Base-by-base conservation (phyloP, 2,329 filamentous ascomycete genomes). In the Beauveria sp. region DNA sequence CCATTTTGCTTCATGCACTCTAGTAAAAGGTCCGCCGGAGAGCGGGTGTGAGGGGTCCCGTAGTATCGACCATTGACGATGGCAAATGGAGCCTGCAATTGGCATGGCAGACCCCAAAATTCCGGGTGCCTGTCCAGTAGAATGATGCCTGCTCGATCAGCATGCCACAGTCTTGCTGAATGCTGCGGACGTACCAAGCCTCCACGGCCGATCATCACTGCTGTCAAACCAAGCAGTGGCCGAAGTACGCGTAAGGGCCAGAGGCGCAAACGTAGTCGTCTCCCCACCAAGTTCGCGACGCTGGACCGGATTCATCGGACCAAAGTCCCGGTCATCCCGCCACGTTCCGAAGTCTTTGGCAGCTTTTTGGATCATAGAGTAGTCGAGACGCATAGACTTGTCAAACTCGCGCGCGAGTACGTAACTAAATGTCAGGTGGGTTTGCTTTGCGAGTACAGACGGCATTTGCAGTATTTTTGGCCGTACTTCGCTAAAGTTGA, bases 271-370 rank as follows among this genome's bases (percentile, higher is more conserved):
- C 34, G 38, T 43, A 28, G 62, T 60, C 45, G 14, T n/a, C 34
- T 47, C 56, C 10, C 58, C 62, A 47, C 34, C 43, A 12, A 56
- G 40, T 2, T 61, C 58, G 16, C 49, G 38, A n/a, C 62, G 58
- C 47, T 63, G 62, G 7, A 61, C 62, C 40, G 62, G 62, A 58
- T 63, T 63, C 62, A 63, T 63, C 28, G 62, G 58, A 18, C 62
- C 62, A 52, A 56, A 58, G 26, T 60, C 58, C 38, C 49, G 46
- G 49, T 53, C 58, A 54, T 58, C 58, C 22, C 62, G 52, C 62
- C 62, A 61, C n/a, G 62, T 57, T 3, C 58, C 58, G 8, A 52
- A 60, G 9, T 46, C 58, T 20, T 53, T 58, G 42, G 50, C 62
- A 10, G 57, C 62, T 8, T 45, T 57, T 20, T 63, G 62, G 20